These are phyloP conservation scores for Byssoonygena ceratinophila DNA, from an alignment of 2,329 filamentous ascomycete species.

Conservation along the genomic window DNA sequence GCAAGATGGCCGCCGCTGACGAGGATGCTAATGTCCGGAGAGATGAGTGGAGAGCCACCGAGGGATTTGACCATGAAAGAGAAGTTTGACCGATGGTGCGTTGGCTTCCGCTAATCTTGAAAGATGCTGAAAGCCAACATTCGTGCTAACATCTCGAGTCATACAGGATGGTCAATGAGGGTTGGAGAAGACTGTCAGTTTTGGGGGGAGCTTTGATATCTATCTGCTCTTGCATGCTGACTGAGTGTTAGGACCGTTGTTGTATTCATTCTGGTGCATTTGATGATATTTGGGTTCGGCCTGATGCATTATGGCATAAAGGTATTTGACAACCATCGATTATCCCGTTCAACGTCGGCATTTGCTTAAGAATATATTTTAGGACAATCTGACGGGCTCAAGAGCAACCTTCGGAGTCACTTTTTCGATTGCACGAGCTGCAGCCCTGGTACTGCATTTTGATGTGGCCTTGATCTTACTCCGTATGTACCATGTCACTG, in stretches of 20 bases:
- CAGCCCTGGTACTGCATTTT: conserved; percentile 68
- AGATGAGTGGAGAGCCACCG: conserved; percentile 65
- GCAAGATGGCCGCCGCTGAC: conserved; percentile 74
- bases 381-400: conserved; percentile 56
- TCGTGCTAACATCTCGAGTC: background rate
- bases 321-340: conserved; percentile 22
- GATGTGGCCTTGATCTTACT: conserved; percentile 70
- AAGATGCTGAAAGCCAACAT: background rate
- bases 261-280: conserved; percentile 61
- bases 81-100: conserved; percentile 60
- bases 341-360: background rate
- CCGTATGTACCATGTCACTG: conserved; percentile 27
- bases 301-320: conserved; percentile 72
- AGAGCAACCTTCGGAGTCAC: conserved; percentile 62
- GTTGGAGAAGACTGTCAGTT: conserved; percentile 65
- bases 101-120: background rate
- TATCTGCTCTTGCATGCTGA: conserved; percentile 31
- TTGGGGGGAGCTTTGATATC: background rate
- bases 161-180: conserved; percentile 69
- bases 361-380: background rate
- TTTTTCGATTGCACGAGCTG: conserved; percentile 64
- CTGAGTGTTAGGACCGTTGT: conserved; percentile 58
- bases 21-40: conserved; percentile 70
- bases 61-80: conserved; percentile 58
- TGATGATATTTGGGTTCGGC: conserved; percentile 67